phyloP scores from a whole-genome alignment of 495 filamentous ascomycete species.

The Penicillium tannophilum region DNA sequence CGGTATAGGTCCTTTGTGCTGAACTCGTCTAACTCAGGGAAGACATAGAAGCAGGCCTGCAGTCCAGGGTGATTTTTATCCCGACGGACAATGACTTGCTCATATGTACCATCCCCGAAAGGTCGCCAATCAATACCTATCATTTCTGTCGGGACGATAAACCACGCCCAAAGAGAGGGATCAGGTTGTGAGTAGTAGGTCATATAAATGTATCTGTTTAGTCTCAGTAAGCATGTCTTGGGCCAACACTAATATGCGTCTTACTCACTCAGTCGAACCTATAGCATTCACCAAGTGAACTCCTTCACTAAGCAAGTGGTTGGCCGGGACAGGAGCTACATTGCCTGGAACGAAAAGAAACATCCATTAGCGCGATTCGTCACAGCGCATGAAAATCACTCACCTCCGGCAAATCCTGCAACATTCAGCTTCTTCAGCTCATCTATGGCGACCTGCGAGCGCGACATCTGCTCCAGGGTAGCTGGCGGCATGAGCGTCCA shows the following conservation, averaged over 20 bases:
- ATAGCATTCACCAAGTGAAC: conserved; percentile 18
- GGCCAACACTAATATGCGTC: too few species aligned
- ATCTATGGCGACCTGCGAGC: conserved; percentile 12
- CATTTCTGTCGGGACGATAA: conserved; percentile 16
- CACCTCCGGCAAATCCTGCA: conserved; percentile 29
- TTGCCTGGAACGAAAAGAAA: too few species aligned
- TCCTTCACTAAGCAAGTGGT: background rate
- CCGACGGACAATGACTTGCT: conserved; percentile 41
- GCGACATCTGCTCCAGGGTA: conserved; percentile 25
- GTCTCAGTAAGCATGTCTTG: too few species aligned
- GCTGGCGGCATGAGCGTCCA: conserved; percentile 19
- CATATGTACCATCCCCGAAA: conserved; percentile 33
- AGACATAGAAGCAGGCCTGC: conserved; percentile 33
- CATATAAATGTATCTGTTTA: conserved; percentile 5
- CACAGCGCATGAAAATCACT: background rate
- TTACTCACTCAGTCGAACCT: conserved; percentile 11
- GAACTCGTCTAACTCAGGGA: conserved; percentile 46
- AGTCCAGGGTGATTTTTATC: conserved; percentile 13
- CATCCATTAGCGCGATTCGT: too few species aligned
- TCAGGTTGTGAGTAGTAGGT: conserved; percentile 22
- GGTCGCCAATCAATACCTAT: conserved; percentile 23
- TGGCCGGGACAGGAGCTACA: conserved; percentile 4
- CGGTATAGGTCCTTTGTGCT: conserved; percentile 58
- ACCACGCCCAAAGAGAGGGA: conserved; percentile 17
- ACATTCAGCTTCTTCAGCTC: conserved; percentile 20